phyloP scores from a whole-genome alignment of 2,329 filamentous ascomycete species.

The Nemania sp. region DNA sequence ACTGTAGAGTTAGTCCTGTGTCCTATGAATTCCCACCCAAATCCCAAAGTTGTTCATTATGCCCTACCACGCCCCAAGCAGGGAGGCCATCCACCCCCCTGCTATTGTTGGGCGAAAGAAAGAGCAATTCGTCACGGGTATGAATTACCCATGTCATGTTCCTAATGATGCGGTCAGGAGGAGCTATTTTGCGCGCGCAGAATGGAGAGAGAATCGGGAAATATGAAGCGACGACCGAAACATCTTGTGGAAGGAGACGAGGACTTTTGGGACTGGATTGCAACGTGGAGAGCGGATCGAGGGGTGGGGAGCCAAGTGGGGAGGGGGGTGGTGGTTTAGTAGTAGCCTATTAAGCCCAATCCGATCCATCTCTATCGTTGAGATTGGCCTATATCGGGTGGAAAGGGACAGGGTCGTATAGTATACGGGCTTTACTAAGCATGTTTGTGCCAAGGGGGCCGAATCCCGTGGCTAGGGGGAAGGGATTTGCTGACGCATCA shows the following conservation, averaged over 20 bases:
- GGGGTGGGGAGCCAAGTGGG: no score
- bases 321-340: not conserved
- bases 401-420: slow-evolving; percentile 9
- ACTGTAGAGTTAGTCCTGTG: not conserved
- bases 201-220: slow-evolving; percentile 18
- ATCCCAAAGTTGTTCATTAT: not conserved
- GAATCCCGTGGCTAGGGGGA: slow-evolving; percentile 25
- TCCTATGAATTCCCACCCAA: not conserved
- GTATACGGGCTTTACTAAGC: slow-evolving; percentile 31
- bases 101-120: not conserved
- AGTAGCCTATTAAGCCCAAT: slow-evolving; percentile 7
- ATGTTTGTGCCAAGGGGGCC: slow-evolving; percentile 22
- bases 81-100: not conserved
- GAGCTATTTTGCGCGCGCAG: not conserved
- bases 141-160: slow-evolving; percentile 75
- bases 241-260: slow-evolving; percentile 15
- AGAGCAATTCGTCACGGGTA: slow-evolving; percentile 55
- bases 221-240: slow-evolving; percentile 32
- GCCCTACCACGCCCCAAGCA: not conserved
- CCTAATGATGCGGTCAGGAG: slow-evolving; percentile 56
- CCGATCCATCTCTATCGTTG: not conserved
- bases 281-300: slow-evolving; percentile 4
- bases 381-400: slow-evolving; percentile 21
- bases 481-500: slow-evolving; percentile 37
- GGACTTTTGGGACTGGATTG: not conserved